A percentile compares a stretch with the other conserved stretches of the same genome.
phyloP scores from a whole-genome alignment of 768 basidiomycete species.

The Podaxis sp. region DNA sequence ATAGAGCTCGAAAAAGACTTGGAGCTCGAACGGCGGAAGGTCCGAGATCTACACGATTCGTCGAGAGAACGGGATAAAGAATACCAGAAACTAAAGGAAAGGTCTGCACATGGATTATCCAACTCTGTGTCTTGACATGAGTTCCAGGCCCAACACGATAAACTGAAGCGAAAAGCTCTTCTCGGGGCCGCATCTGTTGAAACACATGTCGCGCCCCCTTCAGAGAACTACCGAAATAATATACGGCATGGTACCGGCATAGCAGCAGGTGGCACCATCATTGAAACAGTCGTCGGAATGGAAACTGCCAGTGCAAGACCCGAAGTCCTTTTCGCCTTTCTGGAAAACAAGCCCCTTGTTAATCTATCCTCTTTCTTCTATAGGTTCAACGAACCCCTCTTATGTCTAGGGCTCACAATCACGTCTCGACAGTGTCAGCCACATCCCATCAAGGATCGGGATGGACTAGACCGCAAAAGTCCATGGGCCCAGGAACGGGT shows the following conservation, averaged over 20 bases:
- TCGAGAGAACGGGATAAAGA: slow-evolving; percentile 79
- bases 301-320: slow-evolving; percentile 54
- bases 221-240: slow-evolving; percentile 1
- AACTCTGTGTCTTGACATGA: neutral
- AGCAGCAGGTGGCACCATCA: neutral
- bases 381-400: slow-evolving; percentile 73
- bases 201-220: slow-evolving; percentile 1
- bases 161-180: slow-evolving; percentile 76
- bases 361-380: neutral
- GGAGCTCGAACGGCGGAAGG: slow-evolving; percentile 72
- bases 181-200: slow-evolving; percentile 33
- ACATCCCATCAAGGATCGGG: slow-evolving; percentile 16
- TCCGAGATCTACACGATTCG: slow-evolving; percentile 68
- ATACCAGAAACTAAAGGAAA: slow-evolving; percentile 81
- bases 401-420: slow-evolving; percentile 39
- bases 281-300: slow-evolving; percentile 53
- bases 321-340: neutral
- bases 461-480: slow-evolving; percentile 3
- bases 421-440: slow-evolving; percentile 20
- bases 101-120: neutral
- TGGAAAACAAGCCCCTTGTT: neutral
- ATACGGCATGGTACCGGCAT: slow-evolving; percentile 12
- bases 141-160: slow-evolving; percentile 67
- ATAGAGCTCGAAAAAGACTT: slow-evolving; percentile 77
- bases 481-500: slow-evolving; percentile 13